These are phyloP conservation scores for Calonectria multiphialidica DNA, from an alignment of 2,329 filamentous ascomycete genomes.

Conservation along the genomic window DNA sequence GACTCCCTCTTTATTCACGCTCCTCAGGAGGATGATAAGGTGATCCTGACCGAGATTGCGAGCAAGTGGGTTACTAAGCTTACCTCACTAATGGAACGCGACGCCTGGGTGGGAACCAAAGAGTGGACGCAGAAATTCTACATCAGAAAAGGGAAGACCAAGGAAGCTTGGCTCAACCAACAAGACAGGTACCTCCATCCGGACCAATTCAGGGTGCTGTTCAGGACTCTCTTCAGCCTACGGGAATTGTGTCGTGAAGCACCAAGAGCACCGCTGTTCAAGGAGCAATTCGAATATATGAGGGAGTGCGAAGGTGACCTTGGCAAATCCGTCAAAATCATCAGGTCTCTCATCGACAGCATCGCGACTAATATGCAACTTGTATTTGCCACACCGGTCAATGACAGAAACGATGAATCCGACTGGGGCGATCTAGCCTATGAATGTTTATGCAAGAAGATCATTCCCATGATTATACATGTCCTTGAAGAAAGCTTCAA, in stretches of 20 bases:
- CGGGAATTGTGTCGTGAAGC: slow-evolving; percentile 29
- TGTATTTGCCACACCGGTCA: neutral
- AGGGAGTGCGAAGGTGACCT: slow-evolving; percentile 15
- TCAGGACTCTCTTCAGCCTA: slow-evolving; percentile 28
- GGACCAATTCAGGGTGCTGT: slow-evolving; percentile 22
- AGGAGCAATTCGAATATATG: slow-evolving; percentile 30
- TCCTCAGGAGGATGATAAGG: slow-evolving; percentile 16
- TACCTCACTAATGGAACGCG: slow-evolving; percentile 10
- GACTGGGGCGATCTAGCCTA: slow-evolving; percentile 22
- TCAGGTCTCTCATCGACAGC: slow-evolving; percentile 19
- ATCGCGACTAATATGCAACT: slow-evolving; percentile 20
- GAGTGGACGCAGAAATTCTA: slow-evolving; percentile 27
- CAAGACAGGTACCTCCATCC: neutral
- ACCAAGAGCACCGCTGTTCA: slow-evolving; percentile 23
- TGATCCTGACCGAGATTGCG: slow-evolving; percentile 18
- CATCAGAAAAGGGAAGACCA: neutral
- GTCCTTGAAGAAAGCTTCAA: slow-evolving; percentile 37
- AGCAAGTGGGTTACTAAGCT: slow-evolving; percentile 22
- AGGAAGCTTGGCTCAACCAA: neutral
- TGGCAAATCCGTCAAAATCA: slow-evolving; percentile 17
- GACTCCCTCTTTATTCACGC: slow-evolving; percentile 37
- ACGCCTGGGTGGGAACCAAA: slow-evolving; percentile 26
- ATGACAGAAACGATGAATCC: neutral
- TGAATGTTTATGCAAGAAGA: slow-evolving; percentile 24
- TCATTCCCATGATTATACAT: slow-evolving; percentile 44